Evolutionary conservation across 768 basidiomycete species (phyloP), one percentile per base, ranked within the genome.

Genomic region (Phaeotremella skinneri): DNA sequence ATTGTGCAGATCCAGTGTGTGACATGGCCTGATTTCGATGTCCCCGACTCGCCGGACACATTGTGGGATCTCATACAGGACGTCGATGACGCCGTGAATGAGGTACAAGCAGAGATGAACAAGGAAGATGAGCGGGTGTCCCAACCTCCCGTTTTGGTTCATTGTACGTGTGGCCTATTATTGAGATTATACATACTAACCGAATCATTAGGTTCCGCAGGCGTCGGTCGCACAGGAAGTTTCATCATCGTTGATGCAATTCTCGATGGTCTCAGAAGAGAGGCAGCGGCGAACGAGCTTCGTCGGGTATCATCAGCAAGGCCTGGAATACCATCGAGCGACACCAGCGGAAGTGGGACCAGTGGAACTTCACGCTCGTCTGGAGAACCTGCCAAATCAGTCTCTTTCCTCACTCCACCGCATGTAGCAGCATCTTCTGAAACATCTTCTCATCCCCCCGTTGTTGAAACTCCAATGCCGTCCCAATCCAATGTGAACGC

Each of bases 1-100:
- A 81, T 98, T 16, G 82, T 87, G 0, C 94, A 98, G 69, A 79
- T 97, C 52, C 94, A 98, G 75, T 97, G 91, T 71, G 82, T 93
- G 37, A 87, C 88, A 37, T 98, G 94, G 94, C 91, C 93, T 1
- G 94, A 98, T 69, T 87, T 97, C 80, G 92, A 92, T 73, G 91
- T 98, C 13, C 94, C 94, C 0, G 85, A 87, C 13, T 85, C 90
- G 58, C 86, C 93, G 0, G 79, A 83, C 5, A 87, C 86, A 5
- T 80, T 97, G 20, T 78, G 96, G 41, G 79, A 82, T 14, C 82
- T 98, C 23, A 83, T 96, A 53, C 82, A 81, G 59, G 85, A 86
- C 61, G 87, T 91, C n/a, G 85, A 83, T 62, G 69, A 69, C 2
- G 72, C 77, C 1, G 56, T 62, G 2, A 58, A 70, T 5, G 67